Conservation (phyloP, 2,329 filamentous ascomycete genomes). For the Calonectria pseudoturangicola region DNA sequence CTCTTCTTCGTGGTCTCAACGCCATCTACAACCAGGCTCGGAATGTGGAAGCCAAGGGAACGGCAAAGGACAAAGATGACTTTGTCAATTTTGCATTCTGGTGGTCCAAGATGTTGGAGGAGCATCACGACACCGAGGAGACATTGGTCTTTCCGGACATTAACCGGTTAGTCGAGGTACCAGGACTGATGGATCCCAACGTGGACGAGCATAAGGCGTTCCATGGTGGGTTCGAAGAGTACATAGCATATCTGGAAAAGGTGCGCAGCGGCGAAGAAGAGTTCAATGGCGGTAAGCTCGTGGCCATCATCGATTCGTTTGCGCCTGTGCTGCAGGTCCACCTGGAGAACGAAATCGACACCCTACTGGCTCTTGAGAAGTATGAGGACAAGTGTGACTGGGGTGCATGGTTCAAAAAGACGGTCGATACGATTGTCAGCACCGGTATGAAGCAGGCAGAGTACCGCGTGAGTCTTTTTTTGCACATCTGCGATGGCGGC, state of each 20-base stretch:
- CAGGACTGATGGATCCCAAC: constrained; percentile 64
- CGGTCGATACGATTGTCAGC: constrained; percentile 39
- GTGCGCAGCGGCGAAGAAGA: constrained; percentile 54
- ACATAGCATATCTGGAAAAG: constrained; percentile 57
- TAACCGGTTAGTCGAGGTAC: constrained; percentile 58
- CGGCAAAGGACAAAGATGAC: constrained; percentile 56
- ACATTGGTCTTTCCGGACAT: constrained; percentile 61
- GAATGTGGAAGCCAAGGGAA: constrained; percentile 55
- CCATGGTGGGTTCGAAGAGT: constrained; percentile 58
- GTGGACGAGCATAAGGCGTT: constrained; percentile 65
- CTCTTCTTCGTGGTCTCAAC: constrained; percentile 61
- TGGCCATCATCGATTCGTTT: constrained; percentile 53
- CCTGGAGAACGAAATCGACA: constrained; percentile 62
- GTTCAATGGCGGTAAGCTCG: constrained; percentile 56
- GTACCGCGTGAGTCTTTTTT: constrained; percentile 42
- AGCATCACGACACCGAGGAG: constrained; percentile 65
- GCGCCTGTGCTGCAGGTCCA: constrained; percentile 59
- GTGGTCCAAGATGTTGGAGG: constrained; percentile 58
- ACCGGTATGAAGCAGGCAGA: constrained; percentile 44
- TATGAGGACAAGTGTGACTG: constrained; percentile 61
- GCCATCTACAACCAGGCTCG: constrained; percentile 61
- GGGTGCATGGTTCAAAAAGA: constrained; percentile 55
- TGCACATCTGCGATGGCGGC: background rate
- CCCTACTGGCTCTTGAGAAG: constrained; percentile 58
- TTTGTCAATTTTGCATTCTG: constrained; percentile 59